Conservation (phyloP, 2,329 filamentous ascomycete species). For the Cladosporium velox region DNA sequence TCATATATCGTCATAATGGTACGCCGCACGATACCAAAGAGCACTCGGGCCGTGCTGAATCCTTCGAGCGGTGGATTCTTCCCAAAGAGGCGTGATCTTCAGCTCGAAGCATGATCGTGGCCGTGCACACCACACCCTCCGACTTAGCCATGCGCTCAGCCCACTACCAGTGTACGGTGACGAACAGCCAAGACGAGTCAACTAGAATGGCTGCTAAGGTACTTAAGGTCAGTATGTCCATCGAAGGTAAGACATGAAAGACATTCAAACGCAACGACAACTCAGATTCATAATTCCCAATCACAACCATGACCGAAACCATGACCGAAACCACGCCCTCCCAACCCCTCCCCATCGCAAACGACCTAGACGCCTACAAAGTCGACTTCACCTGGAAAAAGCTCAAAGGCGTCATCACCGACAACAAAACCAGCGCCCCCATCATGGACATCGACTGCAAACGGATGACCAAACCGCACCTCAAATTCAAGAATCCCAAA, state of each 20-base stretch:
- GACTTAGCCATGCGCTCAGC: constrained; percentile 4
- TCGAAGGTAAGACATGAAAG: not conserved
- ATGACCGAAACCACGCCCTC: not conserved
- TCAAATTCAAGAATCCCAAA: not conserved
- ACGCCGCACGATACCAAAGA: not conserved
- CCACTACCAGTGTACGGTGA: constrained; percentile 7
- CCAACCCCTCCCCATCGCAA: not conserved
- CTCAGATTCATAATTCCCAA: not conserved
- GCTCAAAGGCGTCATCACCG: constrained; percentile 4
- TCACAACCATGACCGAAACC: not conserved
- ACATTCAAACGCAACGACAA: not conserved
- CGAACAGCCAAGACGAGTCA: constrained; percentile 1
- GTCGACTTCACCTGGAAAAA: constrained; percentile 17
- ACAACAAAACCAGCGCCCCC: not conserved
- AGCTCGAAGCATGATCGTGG: not conserved
- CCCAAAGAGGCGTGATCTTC: constrained; percentile 9
- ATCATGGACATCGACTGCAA: constrained; percentile 17
- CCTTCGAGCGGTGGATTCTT: constrained; percentile 7
- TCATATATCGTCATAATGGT: not conserved
- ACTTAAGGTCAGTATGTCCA: not conserved
- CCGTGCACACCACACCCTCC: not conserved
- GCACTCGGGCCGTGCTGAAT: not conserved
- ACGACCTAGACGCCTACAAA: constrained; percentile 10
- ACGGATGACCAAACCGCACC: constrained; percentile 10
- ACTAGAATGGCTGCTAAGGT: not conserved